Conservation (phyloP, 139 green algal species). For the Chlorella ohadii region DNA sequence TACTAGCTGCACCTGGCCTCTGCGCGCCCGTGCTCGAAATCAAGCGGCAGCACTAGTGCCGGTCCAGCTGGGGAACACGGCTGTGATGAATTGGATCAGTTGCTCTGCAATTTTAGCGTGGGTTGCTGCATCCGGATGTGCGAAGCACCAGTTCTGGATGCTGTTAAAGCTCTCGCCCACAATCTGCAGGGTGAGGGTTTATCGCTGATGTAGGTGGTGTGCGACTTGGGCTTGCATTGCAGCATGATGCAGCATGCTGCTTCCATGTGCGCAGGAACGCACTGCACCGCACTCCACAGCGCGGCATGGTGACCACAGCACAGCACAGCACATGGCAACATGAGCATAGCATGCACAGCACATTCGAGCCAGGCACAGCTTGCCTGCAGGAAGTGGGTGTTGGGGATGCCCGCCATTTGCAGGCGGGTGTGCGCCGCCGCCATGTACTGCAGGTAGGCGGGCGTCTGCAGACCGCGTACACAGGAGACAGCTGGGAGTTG, state of each 20-base stretch:
- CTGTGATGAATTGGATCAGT: neutral
- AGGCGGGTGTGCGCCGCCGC: neutral
- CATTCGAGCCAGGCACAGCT: neutral
- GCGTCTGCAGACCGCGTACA: neutral
- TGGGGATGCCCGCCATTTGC: neutral
- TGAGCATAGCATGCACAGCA: too few species aligned
- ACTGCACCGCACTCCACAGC: too few species aligned
- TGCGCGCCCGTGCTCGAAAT: too few species aligned
- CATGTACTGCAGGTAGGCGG: neutral
- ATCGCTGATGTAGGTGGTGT: too few species aligned
- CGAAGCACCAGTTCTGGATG: neutral
- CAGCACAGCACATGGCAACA: neutral
- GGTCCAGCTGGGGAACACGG: too few species aligned
- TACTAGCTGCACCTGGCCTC: too few species aligned
- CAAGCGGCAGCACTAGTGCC: too few species aligned
- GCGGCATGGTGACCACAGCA: neutral
- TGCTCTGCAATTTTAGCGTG: neutral
- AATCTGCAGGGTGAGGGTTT: neutral
- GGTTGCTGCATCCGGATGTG: neutral
- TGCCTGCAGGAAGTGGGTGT: neutral
- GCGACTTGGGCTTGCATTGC: too few species aligned
- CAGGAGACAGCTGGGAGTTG: too few species aligned
- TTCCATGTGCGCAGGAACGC: too few species aligned
- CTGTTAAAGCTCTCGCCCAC: neutral
- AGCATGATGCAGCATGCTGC: too few species aligned